A percentile compares a stretch with the other conserved stretches of the same genome.
Evolutionary conservation across 78 protist species (phyloP).

Genomic region (Dictyostelium intermedium): DNA sequence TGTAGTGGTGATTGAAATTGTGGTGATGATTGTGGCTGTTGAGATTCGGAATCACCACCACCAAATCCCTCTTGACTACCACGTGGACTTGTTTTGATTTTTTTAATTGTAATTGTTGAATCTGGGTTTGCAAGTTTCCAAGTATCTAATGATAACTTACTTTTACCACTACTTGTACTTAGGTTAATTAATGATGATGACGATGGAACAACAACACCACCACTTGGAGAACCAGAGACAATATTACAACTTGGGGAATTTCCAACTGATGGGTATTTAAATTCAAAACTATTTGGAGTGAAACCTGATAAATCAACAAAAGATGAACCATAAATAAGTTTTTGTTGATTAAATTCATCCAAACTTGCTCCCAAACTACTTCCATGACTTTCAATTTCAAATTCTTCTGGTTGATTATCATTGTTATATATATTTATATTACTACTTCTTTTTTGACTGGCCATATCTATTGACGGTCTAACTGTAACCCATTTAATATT

Average conservation of each 20-base stretch:
- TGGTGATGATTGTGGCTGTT: not conserved
- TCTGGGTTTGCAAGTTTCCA: conserved; percentile 24
- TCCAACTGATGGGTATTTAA: conserved; percentile 1
- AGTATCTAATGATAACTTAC: not conserved
- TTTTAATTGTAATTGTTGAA: not conserved
- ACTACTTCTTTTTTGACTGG: not conserved
- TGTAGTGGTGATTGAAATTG: not conserved
- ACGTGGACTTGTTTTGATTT: conserved; percentile 22
- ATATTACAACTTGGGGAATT: not conserved
- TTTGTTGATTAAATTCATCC: not conserved
- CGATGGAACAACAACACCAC: not conserved
- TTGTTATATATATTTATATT: not conserved
- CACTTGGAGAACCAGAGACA: not conserved
- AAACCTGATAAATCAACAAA: not conserved
- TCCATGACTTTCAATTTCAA: not conserved
- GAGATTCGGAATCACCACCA: not conserved
- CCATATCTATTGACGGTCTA: not conserved
- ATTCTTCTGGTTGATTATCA: not conserved
- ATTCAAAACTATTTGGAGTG: conserved; percentile 3
- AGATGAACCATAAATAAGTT: not conserved
- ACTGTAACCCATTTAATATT: conserved; percentile 25
- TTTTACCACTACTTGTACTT: not conserved
- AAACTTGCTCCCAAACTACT: not conserved
- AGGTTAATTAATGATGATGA: too few species aligned
- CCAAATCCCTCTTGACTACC: not conserved